These are phyloP conservation scores for Kwoniella sp. DNA, from an alignment of 768 basidiomycete species.

Conservation along the genomic window DNA sequence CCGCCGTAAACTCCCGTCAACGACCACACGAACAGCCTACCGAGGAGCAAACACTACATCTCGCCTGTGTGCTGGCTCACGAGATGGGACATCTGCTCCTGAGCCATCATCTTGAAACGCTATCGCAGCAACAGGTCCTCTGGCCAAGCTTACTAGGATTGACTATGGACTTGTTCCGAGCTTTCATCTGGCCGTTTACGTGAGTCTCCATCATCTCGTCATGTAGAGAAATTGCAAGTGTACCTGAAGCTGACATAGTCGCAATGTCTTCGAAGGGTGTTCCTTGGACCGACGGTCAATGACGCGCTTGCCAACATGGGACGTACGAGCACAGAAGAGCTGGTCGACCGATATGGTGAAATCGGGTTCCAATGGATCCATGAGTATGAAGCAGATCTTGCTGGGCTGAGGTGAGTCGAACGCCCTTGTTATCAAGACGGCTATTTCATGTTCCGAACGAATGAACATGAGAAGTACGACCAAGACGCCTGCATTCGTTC, in stretches of 20 bases:
- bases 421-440: neutral
- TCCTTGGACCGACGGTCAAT: conserved; percentile 88
- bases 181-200: conserved; percentile 81
- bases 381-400: conserved; percentile 90
- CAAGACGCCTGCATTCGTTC: no score
- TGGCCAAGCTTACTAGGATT: conserved; percentile 79
- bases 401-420: conserved; percentile 70
- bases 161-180: conserved; percentile 71
- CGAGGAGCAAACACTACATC: conserved; percentile 77
- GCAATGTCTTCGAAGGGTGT: conserved; percentile 41
- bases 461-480: neutral
- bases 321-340: conserved; percentile 66
- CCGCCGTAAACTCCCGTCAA: conserved; percentile 12
- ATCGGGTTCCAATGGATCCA: conserved; percentile 76
- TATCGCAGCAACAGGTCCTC: conserved; percentile 81
- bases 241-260: conserved; percentile 24
- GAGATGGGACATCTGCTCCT: conserved; percentile 90
- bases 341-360: conserved; percentile 61
- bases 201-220: conserved; percentile 61
- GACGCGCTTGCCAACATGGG: conserved; percentile 85
- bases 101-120: conserved; percentile 85
- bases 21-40: conserved; percentile 64
- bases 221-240: conserved; percentile 31
- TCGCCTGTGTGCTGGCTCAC: conserved; percentile 89
- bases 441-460: no score